Percentiles rank a stretch among this genome's conserved stretches.
Evolutionary conservation across 441 rosid species (phyloP).

Genomic region (Arabidopsis hybrid): DNA sequence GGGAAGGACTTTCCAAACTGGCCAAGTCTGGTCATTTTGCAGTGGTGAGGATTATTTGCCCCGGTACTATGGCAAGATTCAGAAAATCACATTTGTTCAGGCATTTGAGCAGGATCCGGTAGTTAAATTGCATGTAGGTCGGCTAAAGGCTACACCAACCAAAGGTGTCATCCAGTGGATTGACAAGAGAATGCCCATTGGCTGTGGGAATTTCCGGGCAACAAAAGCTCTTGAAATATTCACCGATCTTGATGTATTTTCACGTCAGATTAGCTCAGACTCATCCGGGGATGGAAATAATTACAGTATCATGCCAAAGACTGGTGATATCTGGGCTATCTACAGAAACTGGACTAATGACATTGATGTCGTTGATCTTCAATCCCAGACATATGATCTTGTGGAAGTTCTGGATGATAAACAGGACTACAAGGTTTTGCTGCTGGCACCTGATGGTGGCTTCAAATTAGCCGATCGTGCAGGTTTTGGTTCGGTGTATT

Average conservation of each 20-base stretch:
- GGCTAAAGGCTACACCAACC: constrained; percentile 50
- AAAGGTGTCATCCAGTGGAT: constrained; percentile 51
- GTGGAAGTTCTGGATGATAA: constrained; percentile 35
- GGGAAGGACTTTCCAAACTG: constrained; percentile 49
- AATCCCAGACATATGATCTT: constrained; percentile 29
- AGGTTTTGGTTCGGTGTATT: constrained; percentile 20
- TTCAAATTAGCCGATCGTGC: background rate
- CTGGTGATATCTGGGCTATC: constrained; percentile 80
- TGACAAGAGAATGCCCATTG: constrained; percentile 57
- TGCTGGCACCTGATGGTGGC: constrained; percentile 22
- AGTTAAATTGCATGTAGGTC: constrained; percentile 55
- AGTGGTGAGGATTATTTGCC: constrained; percentile 83
- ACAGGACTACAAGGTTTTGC: constrained; percentile 14
- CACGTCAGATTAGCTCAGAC: constrained; percentile 54
- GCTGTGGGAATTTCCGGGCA: constrained; percentile 69
- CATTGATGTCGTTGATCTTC: constrained; percentile 11
- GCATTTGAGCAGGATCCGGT: constrained; percentile 43
- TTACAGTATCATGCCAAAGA: constrained; percentile 58
- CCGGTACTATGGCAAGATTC: constrained; percentile 68
- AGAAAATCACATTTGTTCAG: constrained; percentile 36
- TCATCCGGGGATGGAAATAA: constrained; percentile 44
- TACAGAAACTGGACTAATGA: constrained; percentile 42
- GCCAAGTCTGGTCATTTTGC: constrained; percentile 74
- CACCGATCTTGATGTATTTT: constrained; percentile 49
- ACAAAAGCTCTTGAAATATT: constrained; percentile 42